Base-by-base conservation (phyloP, 1,139 yeast genomes). In the Blastobotrys persicus region DNA sequence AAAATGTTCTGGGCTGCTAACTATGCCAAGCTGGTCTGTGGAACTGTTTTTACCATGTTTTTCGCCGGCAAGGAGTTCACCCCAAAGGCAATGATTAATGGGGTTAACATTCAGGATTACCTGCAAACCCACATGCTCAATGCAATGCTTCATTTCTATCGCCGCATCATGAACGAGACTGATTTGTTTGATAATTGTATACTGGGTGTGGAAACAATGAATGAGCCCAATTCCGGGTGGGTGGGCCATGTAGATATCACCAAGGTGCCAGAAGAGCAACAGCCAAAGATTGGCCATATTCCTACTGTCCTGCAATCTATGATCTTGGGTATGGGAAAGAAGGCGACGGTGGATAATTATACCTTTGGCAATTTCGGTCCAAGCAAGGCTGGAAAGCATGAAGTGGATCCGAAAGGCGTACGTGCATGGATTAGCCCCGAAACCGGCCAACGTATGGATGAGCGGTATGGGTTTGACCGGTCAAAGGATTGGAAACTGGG, bases 1-100 rank as follows among this genome's bases (percentile, higher is more conserved):
- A 86, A 87, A 61, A 91, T 91, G 98, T 74, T 88, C 39, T 91
- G 98, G 98, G 83, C 96, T 0, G 83, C 96, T 0, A 91, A 91
- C 66, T 89, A 89, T 61, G 78, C 75, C 54, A 73, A 95, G 28
- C 70, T 88, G 53, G 96, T 91, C 0, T 75, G 87, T 18, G 78
- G 82, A 55, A 83, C 86, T 5, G 87, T 91, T 92, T 88, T 88
- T 65, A 86, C 96, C 0, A 65, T 88, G 57, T 91, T 91, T 63
- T 89, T 86, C 67, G 84, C 86, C 1, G 98, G 98, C 2, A 73
- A 70, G 62, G 73, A 59, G 68, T 83, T 73, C 75, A 91, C 76
- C 53, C 96, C 86, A 1, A 76, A 83, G 48, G 80, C 88, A 48
- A 68, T 72, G 2, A 74, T 88, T 17, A 75, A 87, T 61, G 89